phyloP scores from a whole-genome alignment of 371 early-diverging fungal genomes.

The Actinomortierella ambigua region DNA sequence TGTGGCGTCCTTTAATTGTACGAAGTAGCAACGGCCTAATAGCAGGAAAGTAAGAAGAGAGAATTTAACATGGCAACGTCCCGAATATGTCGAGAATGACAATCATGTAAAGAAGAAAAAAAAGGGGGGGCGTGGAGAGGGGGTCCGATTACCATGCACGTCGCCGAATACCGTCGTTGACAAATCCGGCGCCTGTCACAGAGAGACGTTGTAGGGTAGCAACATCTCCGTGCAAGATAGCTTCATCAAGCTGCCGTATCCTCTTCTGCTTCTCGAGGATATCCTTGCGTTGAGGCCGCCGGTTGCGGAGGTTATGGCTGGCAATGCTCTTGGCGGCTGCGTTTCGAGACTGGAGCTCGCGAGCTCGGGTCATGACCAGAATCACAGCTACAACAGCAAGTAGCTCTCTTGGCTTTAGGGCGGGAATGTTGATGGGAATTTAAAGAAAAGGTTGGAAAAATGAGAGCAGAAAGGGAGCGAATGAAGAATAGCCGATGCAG shows the following conservation, averaged over 20 bases:
- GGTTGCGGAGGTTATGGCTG: conserved; percentile 10
- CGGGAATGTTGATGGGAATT: conserved; percentile 30
- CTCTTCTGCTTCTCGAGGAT: conserved; percentile 51
- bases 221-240: conserved; percentile 54
- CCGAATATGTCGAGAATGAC: background rate
- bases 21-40: conserved; percentile 58
- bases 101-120: background rate
- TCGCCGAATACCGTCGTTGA: conserved; percentile 54
- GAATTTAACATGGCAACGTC: background rate
- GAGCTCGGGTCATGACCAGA: conserved; percentile 41
- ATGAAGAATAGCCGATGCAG: too few species aligned
- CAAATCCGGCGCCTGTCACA: conserved; percentile 54
- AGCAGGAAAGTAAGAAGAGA: background rate
- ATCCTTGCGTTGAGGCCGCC: conserved; percentile 29
- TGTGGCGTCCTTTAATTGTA: conserved; percentile 8
- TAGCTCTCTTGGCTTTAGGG: conserved; percentile 26
- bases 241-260: conserved; percentile 52
- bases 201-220: conserved; percentile 53
- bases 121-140: background rate
- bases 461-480: too few species aligned
- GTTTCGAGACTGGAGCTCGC: conserved; percentile 14
- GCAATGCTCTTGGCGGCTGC: background rate
- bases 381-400: conserved; percentile 34
- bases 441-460: background rate
- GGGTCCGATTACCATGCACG: conserved; percentile 53